phyloP scores from a whole-genome alignment of 1,139 yeast genomes.

The Yamadazyma sp. region DNA sequence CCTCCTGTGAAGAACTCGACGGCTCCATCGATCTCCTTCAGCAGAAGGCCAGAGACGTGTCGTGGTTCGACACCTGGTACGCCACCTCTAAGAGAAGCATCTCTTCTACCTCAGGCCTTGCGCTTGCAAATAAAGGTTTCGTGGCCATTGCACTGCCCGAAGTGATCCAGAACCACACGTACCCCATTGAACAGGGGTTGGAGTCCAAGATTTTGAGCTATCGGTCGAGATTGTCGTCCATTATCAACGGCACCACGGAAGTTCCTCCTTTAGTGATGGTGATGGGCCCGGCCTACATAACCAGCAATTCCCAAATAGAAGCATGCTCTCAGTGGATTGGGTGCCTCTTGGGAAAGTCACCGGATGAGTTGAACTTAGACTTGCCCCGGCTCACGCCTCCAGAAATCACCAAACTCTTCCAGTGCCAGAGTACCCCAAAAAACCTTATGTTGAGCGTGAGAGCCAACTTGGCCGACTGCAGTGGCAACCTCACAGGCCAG shows the following conservation, averaged over 20 bases:
- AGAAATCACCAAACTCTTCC: slow-evolving; percentile 14
- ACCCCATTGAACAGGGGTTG: slow-evolving; percentile 30
- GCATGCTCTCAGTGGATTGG: slow-evolving; percentile 47
- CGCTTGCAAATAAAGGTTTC: slow-evolving; percentile 29
- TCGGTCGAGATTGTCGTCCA: slow-evolving; percentile 17
- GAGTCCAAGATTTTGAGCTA: slow-evolving; percentile 27
- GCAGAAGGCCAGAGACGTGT: too few species aligned
- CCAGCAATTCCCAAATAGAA: slow-evolving; percentile 29
- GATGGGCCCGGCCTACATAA: slow-evolving; percentile 38
- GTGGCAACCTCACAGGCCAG: slow-evolving; percentile 10
- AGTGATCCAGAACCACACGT: slow-evolving; percentile 41
- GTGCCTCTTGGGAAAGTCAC: slow-evolving; percentile 18
- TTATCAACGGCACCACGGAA: background rate
- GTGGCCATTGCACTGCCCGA: slow-evolving; percentile 40
- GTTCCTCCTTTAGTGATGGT: slow-evolving; percentile 33
- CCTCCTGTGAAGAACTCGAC: too few species aligned
- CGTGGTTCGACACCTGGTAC: slow-evolving; percentile 9
- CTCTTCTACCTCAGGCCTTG: slow-evolving; percentile 21
- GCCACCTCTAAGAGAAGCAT: slow-evolving; percentile 12
- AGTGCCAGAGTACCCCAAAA: slow-evolving; percentile 5
- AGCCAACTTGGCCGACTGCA: slow-evolving; percentile 32
- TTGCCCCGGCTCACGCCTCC: slow-evolving; percentile 12
- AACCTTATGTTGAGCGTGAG: slow-evolving; percentile 24
- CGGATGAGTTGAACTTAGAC: slow-evolving; percentile 1
- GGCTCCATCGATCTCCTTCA: too few species aligned